A percentile compares a stretch with the other conserved stretches of the same genome.
phyloP scores from a whole-genome alignment of 2,329 filamentous ascomycete genomes.

The Exophiala oligosperma region DNA sequence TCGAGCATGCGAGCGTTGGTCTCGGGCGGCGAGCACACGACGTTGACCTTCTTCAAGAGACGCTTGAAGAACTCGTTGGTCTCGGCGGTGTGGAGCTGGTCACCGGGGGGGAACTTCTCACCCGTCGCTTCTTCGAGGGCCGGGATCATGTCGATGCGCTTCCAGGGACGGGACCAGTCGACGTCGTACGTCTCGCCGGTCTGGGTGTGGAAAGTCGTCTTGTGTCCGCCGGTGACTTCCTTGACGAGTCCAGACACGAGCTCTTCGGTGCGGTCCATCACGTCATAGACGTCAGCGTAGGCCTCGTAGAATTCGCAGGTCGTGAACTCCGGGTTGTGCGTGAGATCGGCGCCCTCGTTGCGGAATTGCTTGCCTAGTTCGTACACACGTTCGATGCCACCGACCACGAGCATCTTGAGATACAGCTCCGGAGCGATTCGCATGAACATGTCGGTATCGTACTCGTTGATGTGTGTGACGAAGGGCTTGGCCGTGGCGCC shows the following conservation, averaged over 20 bases:
- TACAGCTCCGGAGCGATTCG: conserved; percentile 93
- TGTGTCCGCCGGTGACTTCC: conserved; percentile 80
- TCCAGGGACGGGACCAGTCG: conserved; percentile 96
- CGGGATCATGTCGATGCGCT: conserved; percentile 91
- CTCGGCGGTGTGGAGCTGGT: conserved; percentile 86
- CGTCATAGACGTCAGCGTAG: conserved; percentile 86
- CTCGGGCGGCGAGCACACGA: conserved; percentile 85
- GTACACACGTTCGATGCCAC: conserved; percentile 91
- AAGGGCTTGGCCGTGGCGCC: conserved; percentile 96
- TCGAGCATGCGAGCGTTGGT: conserved; percentile 97
- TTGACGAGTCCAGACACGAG: conserved; percentile 85
- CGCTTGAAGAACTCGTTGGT: conserved; percentile 83
- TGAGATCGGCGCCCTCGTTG: conserved; percentile 88
- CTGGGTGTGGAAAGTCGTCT: conserved; percentile 84
- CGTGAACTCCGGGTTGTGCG: conserved; percentile 98
- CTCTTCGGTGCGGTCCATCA: conserved; percentile 90
- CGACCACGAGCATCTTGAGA: conserved; percentile 94
- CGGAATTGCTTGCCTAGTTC: conserved; percentile 95
- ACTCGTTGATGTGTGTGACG: conserved; percentile 92
- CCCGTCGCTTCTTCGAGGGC: conserved; percentile 85
- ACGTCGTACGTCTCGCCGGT: conserved; percentile 83
- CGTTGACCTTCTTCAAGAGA: conserved; percentile 82
- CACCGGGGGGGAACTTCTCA: conserved; percentile 88
- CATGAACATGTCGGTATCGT: conserved; percentile 92
- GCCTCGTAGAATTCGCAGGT: conserved; percentile 97